Evolutionary conservation across 306 rosid genomes (phyloP).

Genomic region (Myrica gale): DNA sequence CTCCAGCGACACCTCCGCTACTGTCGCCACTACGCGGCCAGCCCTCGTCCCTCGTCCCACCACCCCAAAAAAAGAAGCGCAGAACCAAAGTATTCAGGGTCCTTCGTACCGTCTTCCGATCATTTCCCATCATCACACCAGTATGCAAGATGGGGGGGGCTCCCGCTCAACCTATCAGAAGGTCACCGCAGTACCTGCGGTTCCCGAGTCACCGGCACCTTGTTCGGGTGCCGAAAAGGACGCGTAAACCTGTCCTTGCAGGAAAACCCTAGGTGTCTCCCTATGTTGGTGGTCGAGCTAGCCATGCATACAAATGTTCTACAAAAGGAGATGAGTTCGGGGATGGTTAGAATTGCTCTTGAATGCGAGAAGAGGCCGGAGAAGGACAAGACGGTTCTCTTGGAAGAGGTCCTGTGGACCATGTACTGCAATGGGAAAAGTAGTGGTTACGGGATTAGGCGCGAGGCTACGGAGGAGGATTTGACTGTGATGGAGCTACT

Average conservation of each 20-base stretch:
- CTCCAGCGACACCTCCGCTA: slow-evolving; percentile 25
- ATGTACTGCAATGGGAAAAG: slow-evolving; percentile 87
- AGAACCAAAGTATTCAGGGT: slow-evolving; percentile 48
- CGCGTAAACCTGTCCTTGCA: slow-evolving; percentile 70
- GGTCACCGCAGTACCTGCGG: slow-evolving; percentile 15
- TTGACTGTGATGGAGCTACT: slow-evolving; percentile 66
- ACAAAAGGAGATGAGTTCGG: slow-evolving; percentile 65
- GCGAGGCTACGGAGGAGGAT: slow-evolving; percentile 68
- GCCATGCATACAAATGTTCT: slow-evolving; percentile 60
- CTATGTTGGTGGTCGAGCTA: slow-evolving; percentile 53
- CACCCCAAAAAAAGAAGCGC: slow-evolving; percentile 42
- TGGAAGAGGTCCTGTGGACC: slow-evolving; percentile 65
- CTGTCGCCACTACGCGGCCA: slow-evolving; percentile 22
- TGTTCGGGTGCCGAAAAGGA: slow-evolving; percentile 65
- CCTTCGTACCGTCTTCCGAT: slow-evolving; percentile 65
- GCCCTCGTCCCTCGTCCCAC: slow-evolving; percentile 50
- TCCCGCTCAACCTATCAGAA: slow-evolving; percentile 28
- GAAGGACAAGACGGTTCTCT: slow-evolving; percentile 49
- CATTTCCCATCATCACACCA: slow-evolving; percentile 69
- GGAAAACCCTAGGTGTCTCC: slow-evolving; percentile 52
- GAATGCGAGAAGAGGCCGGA: slow-evolving; percentile 73
- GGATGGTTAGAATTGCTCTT: slow-evolving; percentile 74
- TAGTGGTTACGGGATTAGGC: slow-evolving; percentile 61
- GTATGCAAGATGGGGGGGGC: slow-evolving; percentile 56
- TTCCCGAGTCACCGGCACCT: slow-evolving; percentile 49